Percentiles rank a stretch among this genome's conserved stretches.
Conservation (phyloP, 331 rosid species). For the Stylosanthes scabra region DNA sequence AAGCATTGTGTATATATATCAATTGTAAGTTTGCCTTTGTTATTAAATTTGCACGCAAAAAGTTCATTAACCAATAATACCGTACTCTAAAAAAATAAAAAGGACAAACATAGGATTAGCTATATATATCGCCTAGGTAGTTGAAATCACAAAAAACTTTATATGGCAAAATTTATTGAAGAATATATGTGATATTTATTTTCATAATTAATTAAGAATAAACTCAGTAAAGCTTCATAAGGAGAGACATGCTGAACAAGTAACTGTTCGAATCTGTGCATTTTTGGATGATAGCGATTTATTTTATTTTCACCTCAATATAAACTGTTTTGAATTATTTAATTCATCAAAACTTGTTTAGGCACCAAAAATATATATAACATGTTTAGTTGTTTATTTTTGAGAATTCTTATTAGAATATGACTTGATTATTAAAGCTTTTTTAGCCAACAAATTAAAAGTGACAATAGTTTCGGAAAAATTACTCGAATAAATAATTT, state of each 20-base stretch:
- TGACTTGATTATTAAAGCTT: too few relatives aligned
- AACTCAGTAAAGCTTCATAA: not conserved
- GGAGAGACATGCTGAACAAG: not conserved
- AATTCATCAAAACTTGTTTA: too few relatives aligned
- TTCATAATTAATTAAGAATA: slow-evolving; percentile 1
- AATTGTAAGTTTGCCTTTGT: not conserved
- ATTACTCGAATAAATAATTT: too few relatives aligned
- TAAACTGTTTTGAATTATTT: too few relatives aligned
- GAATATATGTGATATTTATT: not conserved
- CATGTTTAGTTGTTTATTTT: too few relatives aligned
- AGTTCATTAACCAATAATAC: not conserved
- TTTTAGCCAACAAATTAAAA: too few relatives aligned
- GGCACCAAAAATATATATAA: too few relatives aligned
- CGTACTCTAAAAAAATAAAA: too few relatives aligned
- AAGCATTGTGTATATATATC: not conserved
- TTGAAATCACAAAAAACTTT: too few relatives aligned
- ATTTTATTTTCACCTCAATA: too few relatives aligned
- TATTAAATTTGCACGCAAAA: not conserved
- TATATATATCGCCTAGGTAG: not conserved
- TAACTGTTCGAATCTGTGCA: not conserved
- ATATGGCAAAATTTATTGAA: not conserved
- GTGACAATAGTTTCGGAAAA: not conserved
- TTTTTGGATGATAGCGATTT: not conserved
- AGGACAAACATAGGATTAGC: not conserved
- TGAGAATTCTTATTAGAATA: too few relatives aligned